phyloP scores from a whole-genome alignment of 164 flowering plant genomes.

The Kingdonia uniflora region DNA sequence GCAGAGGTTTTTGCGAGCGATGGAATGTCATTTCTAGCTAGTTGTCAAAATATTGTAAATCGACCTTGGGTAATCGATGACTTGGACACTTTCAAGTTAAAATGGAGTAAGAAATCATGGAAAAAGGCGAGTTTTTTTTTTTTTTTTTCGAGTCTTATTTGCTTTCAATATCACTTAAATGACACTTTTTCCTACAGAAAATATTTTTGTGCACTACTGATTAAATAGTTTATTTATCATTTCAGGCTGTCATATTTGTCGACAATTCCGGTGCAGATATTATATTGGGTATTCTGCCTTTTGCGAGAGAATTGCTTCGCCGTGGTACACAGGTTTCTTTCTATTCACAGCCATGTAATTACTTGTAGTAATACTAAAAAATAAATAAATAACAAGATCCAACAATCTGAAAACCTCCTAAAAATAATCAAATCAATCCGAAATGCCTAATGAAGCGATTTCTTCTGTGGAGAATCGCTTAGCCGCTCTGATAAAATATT shows the following conservation, averaged over 20 bases:
- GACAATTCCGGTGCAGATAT: conserved; percentile 99
- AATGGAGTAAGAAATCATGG: conserved; percentile 81
- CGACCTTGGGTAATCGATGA: conserved; percentile 99
- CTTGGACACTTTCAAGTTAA: conserved; percentile 55
- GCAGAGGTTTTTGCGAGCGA: conserved; percentile 95
- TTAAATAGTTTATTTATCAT: conserved; percentile 4
- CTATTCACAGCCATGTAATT: too few species aligned
- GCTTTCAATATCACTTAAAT: too few species aligned
- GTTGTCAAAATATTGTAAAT: conserved; percentile 79
- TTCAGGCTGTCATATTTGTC: conserved; percentile 74
- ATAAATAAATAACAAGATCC: too few species aligned
- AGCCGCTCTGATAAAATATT: too few species aligned
- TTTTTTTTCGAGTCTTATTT: too few species aligned
- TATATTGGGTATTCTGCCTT: conserved; percentile 87
- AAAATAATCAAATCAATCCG: too few species aligned
- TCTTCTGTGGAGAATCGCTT: too few species aligned
- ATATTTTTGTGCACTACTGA: too few species aligned
- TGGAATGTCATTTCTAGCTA: conserved; percentile 96
- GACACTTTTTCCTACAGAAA: background rate
- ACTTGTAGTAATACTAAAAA: background rate
- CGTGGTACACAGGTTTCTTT: conserved; percentile 71
- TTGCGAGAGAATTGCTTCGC: conserved; percentile 84
- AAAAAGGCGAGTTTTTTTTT: conserved; percentile 50
- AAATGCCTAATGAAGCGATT: too few species aligned
- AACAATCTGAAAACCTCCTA: background rate